phyloP scores from a whole-genome alignment of 768 basidiomycete genomes.

The Phlebiopsis flavidoalba region DNA sequence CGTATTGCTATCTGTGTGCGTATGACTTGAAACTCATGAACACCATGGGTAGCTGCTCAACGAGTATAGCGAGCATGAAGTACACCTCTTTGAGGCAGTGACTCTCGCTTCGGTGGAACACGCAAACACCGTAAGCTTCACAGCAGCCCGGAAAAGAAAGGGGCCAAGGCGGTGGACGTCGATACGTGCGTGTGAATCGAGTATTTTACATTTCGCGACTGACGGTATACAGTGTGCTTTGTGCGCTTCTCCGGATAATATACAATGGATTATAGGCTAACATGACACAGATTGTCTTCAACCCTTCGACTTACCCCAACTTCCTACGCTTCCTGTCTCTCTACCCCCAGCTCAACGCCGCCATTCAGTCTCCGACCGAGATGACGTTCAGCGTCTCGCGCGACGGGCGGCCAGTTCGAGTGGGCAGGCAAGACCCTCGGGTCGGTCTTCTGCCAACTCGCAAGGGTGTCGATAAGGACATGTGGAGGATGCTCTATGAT shows the following conservation, averaged over 20 bases:
- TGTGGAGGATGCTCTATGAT: conserved; percentile 74
- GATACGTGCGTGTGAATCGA: conserved; percentile 52
- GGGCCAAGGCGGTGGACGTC: conserved; percentile 38
- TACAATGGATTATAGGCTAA: neutral
- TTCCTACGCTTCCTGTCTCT: conserved; percentile 63
- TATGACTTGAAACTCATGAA: neutral
- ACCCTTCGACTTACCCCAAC: conserved; percentile 74
- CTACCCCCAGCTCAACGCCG: conserved; percentile 34
- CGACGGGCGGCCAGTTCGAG: conserved; percentile 62
- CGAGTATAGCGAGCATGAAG: conserved; percentile 68
- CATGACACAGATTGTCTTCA: conserved; percentile 62
- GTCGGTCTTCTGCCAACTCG: conserved; percentile 63
- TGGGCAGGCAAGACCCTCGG: conserved; percentile 67
- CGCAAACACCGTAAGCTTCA: conserved; percentile 65
- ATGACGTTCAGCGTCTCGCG: conserved; percentile 81
- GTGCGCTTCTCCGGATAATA: conserved; percentile 31
- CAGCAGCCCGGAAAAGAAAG: conserved; percentile 30
- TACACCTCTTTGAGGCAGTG: conserved; percentile 70
- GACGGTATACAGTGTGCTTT: conserved; percentile 43
- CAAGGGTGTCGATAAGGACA: conserved; percentile 51
- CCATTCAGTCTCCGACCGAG: conserved; percentile 51
- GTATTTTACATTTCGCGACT: neutral
- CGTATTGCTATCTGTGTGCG: conserved; percentile 11
- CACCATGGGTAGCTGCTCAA: conserved; percentile 49
- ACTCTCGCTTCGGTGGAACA: conserved; percentile 61